Evolutionary conservation across 2,329 filamentous ascomycete genomes (phyloP), one percentile per base, ranked within the genome.

Genomic region (Penicillium verrucosum): DNA sequence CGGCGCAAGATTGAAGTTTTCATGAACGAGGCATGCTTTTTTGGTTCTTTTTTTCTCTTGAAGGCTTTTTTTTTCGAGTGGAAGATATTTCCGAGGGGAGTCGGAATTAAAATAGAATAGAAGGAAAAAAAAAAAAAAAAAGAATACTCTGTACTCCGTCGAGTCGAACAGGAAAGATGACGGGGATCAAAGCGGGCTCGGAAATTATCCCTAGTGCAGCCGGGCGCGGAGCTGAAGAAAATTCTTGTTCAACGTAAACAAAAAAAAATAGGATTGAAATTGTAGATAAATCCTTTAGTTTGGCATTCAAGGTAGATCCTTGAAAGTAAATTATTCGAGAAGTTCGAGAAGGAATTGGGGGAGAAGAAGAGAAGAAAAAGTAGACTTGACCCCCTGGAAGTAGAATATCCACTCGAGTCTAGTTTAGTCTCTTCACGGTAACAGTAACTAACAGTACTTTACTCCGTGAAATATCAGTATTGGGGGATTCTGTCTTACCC

Each of bases 321-420:
- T 29, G 0, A 25, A 43, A 25, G 55, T 50, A 44, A 47, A 53
- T 6, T 44, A 12, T 40, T 46, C 30, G 2, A 32, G 43, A 34
- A 46, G n/a, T 30, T 29, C 34, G 23, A 53, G 42, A 59, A 53
- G 46, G 37, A 59, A 29, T 23, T 18, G 18, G 49, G 53, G 56
- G 55, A 23, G 14, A 18, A n/a, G 21, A 51, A 48, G 46, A 51
- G 51, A 46, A 50, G 49, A 54, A 56, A 38, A 38, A 49, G 23
- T 14, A 34, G 60, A 48, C 34, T 50, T 41, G 29, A 51, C 64
- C 64, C 64, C 64, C 63, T 65, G 63, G 63, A 64, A 63, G 61
- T 62, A 57, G 56, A 64, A 57, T 62, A 59, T 60, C 64, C 64
- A 66, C 64, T 64, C 29, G 54, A 65, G 58, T 60, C 57, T 56